Evolutionary conservation across 306 rosid species (phyloP), one percentile per base, ranked within the genome.

Genomic region (Quercus robur): DNA sequence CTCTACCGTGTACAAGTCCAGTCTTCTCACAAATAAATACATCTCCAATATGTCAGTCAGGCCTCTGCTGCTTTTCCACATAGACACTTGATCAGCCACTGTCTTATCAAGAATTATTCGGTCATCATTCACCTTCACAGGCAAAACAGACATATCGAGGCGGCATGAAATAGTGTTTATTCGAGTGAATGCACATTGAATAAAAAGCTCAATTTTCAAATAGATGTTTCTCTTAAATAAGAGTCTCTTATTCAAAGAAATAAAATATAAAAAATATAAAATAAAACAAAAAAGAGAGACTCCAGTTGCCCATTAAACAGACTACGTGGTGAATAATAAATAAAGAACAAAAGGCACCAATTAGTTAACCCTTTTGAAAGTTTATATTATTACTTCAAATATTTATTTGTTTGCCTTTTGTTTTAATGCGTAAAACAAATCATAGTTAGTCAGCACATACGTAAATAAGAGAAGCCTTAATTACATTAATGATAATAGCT

Each of bases 11-110:
- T 85, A 93, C 96, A 41, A 87, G 91, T 28, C 99, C 98, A 41
- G 97, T 95, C 83, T 91, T 95, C 89, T 95, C 98, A 51, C 98
- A 93, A 75, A 93, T 88, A 89, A 93, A 93, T 74, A 89, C 98
- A 84, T 95, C 96, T 79, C 97, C 98, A 77, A 95, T 90, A 76
- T 87, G 93, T 93, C 96, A 71, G 87, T 85, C 54, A 95, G 91
- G 74, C 98, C 98, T 76, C 18, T 91, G 84, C 94, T 93, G 80
- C 89, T 90, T 89, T 90, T 93, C 97, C 97, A 95, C 67, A 89
- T 78, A 61, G 93, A 89, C 21, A 95, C 97, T 89, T 95, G 98
- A 86, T 95, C 98, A 75, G 98, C 92, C 54, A 95, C 86, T 33
- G 99, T 88, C 81, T 86, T 90, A 88, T 93, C 98, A 77, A 93